Base-by-base conservation (phyloP, 306 rosid species). In the Hylodesmum podocarpum region DNA sequence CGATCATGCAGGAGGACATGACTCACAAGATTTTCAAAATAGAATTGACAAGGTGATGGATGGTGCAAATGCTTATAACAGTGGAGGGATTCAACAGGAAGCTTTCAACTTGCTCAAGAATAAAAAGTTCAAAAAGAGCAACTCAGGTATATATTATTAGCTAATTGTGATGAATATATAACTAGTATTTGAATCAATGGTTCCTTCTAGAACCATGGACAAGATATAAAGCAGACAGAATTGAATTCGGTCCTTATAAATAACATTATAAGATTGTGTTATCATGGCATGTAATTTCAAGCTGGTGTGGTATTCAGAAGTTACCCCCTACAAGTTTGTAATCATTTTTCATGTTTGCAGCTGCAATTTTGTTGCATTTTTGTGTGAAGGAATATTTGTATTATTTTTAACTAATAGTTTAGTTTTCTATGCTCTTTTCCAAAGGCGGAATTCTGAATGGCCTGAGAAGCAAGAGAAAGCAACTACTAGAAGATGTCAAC, bases 381-480 rank as follows among this genome's bases (percentile, higher is more conserved):
- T 43, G 24, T 19, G 31, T 54, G 44, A 57, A n/a, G 46, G 21
- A 68, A 15, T 74, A 47, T 78, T 61, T 49, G 27, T 39, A 16
- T 46, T 36, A 11, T 27, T 21, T 57, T 33, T 40, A 46, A 47
- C 13, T 57, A 9, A 14, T 29, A 31, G 15, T 64, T 5, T 37
- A 13, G 34, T 44, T 49, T 80, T 1, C 24, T 28, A 0, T 46
- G n/a, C 34, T 39, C 36, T 51, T 59, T 64, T 54, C 59, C 55
- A 40, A 78, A 65, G 81, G 70, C 7, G 49, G 73, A 76, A 46
- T 28, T 63, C 66, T 51, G 66, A 81, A 80, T 69, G 84, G 73
- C 24, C 72, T 69, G 51, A 70, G 87, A 81, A 66, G 73, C 70
- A 94, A 90, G 88, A 87, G 98, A 78, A 91, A 90, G 68, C 86